Evolutionary conservation across 345 rosid genomes (phyloP).

Genomic region (Aquilaria yunnanensis): DNA sequence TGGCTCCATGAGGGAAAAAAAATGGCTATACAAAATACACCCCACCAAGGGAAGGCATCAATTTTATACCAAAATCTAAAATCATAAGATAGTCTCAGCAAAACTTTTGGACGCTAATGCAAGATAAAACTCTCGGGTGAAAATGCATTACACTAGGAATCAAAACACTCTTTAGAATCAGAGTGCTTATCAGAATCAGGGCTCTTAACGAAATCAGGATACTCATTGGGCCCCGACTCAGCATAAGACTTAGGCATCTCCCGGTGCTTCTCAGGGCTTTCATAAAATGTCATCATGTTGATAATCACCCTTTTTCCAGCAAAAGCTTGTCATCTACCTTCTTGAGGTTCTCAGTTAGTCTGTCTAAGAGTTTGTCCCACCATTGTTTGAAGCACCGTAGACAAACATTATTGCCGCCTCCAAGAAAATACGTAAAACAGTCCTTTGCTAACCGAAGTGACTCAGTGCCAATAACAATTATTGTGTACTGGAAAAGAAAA

Average conservation of each 20-base stretch:
- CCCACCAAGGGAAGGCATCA: too few species aligned
- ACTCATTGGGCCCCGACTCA: slow-evolving; percentile 1
- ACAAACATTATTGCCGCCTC: slow-evolving; percentile 53
- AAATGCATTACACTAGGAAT: too few species aligned
- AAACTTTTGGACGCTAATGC: too few species aligned
- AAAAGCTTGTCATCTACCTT: slow-evolving; percentile 39
- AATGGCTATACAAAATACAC: too few species aligned
- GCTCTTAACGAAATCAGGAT: neutral
- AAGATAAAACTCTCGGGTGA: too few species aligned
- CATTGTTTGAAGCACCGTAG: slow-evolving; percentile 41
- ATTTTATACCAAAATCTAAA: too few species aligned
- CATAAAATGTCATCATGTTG: slow-evolving; percentile 60
- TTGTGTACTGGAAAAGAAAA: slow-evolving; percentile 43
- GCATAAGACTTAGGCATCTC: slow-evolving; percentile 18
- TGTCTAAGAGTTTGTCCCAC: slow-evolving; percentile 43
- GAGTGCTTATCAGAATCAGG: neutral
- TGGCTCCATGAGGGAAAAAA: too few species aligned
- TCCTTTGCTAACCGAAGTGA: slow-evolving; percentile 57
- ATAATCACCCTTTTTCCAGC: slow-evolving; percentile 56
- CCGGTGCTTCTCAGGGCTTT: slow-evolving; percentile 58
- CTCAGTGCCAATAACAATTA: slow-evolving; percentile 68
- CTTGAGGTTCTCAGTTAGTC: slow-evolving; percentile 20
- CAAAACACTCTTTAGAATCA: too few species aligned
- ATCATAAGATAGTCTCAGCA: too few species aligned
- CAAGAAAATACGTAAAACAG: slow-evolving; percentile 47